Evolutionary conservation across 2,329 filamentous ascomycete species (phyloP).

Genomic region (Venturia aucupariae): DNA sequence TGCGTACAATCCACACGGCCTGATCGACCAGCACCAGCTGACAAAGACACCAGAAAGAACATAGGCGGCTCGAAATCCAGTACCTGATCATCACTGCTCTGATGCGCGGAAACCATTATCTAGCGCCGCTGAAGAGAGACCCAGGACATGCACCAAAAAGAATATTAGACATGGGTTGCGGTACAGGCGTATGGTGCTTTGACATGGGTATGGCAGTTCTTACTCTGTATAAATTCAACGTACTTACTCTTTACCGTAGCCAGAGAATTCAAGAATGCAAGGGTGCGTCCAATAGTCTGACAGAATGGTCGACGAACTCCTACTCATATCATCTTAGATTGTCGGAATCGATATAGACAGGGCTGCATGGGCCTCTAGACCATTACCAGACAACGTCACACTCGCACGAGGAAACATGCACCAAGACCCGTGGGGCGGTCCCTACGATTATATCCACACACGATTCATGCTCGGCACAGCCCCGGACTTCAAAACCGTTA

Average conservation of each 20-base stretch:
- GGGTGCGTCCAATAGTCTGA: constrained; percentile 18
- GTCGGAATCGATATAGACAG: constrained; percentile 33
- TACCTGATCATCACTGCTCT: constrained; percentile 30
- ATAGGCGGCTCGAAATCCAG: constrained; percentile 30
- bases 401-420: constrained; percentile 64
- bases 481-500: constrained; percentile 46
- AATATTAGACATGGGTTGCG: constrained; percentile 34
- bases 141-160: constrained; percentile 22
- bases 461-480: constrained; percentile 50
- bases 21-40: not conserved
- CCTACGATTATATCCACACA: constrained; percentile 52
- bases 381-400: constrained; percentile 56
- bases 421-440: constrained; percentile 41
- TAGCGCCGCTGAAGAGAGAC: constrained; percentile 26
- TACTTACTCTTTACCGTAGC: constrained; percentile 19
- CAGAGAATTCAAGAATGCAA: constrained; percentile 25
- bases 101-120: constrained; percentile 27
- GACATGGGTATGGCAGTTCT: constrained; percentile 29
- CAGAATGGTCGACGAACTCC: constrained; percentile 17
- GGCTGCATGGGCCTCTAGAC: constrained; percentile 21
- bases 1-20: constrained; percentile 12
- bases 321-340: constrained; percentile 22
- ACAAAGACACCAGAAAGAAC: constrained; percentile 24
- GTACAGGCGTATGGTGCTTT: constrained; percentile 33
- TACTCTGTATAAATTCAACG: not conserved